Evolutionary conservation across 805 yeast genomes (phyloP).

Genomic region (Schwanniomyces occidentalis): DNA sequence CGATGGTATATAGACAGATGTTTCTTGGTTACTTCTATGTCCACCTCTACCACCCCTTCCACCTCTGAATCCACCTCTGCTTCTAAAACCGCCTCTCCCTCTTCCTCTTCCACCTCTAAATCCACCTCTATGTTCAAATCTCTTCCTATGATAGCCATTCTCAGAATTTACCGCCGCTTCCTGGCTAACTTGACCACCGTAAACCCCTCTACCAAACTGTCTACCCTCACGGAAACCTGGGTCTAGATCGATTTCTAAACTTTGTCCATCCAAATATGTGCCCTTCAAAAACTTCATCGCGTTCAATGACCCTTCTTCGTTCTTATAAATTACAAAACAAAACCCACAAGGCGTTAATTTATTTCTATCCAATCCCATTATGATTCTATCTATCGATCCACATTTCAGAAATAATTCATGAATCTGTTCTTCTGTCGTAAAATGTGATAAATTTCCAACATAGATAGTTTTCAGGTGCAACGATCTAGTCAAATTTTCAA

Average conservation of each 20-base stretch:
- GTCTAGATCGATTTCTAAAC: constrained; percentile 84
- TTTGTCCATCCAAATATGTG: constrained; percentile 81
- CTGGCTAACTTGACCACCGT: constrained; percentile 89
- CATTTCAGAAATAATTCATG: constrained; percentile 82
- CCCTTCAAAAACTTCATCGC: constrained; percentile 81
- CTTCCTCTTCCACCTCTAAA: constrained; percentile 28
- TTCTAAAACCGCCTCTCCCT: constrained; percentile 41
- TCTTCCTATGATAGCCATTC: constrained; percentile 8
- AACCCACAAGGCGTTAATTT: constrained; percentile 95
- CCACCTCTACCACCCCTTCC: constrained; percentile 23
- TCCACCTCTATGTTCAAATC: constrained; percentile 19
- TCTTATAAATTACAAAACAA: constrained; percentile 81
- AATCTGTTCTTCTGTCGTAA: constrained; percentile 93
- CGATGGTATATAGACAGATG: constrained; percentile 18
- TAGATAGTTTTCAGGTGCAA: constrained; percentile 75
- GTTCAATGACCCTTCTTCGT: constrained; percentile 69
- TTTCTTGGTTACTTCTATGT: constrained; percentile 11
- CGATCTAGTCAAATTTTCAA: constrained; percentile 65
- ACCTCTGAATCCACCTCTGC: constrained; percentile 31
- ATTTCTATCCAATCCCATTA: constrained; percentile 93
- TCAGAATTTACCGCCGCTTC: constrained; percentile 40
- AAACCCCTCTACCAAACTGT: constrained; percentile 90
- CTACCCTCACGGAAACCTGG: constrained; percentile 96
- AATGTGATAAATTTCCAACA: constrained; percentile 87
- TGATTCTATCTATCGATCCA: constrained; percentile 75